phyloP scores from a whole-genome alignment of 2,329 filamentous ascomycete species.

The Coniella vitis region DNA sequence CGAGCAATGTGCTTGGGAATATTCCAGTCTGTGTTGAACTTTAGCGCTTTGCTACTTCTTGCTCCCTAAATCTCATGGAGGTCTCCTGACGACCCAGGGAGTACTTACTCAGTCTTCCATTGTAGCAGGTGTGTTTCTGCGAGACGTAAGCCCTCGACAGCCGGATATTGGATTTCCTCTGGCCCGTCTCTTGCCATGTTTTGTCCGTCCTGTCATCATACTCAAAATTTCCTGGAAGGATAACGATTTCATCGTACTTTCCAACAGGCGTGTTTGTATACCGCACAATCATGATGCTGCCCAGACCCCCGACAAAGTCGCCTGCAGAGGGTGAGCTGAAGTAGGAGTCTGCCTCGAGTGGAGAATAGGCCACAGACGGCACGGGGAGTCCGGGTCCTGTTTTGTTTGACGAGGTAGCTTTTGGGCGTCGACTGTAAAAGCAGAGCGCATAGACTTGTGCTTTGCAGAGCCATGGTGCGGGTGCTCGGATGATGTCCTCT shows the following conservation, averaged over 20 bases:
- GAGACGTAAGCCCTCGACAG: slow-evolving; percentile 51
- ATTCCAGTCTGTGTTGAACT: slow-evolving; percentile 44
- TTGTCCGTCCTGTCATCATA: slow-evolving; percentile 45
- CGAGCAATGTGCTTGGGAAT: slow-evolving; percentile 48
- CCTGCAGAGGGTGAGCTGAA: slow-evolving; percentile 31
- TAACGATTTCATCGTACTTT: slow-evolving; percentile 45
- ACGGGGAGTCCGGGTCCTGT: slow-evolving; percentile 16
- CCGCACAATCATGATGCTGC: slow-evolving; percentile 43
- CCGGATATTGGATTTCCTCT: slow-evolving; percentile 32
- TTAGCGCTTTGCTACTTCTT: not conserved
- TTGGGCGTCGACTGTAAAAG: slow-evolving; percentile 28
- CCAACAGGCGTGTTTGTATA: slow-evolving; percentile 46
- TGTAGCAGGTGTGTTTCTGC: slow-evolving; percentile 44
- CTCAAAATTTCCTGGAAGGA: slow-evolving; percentile 43
- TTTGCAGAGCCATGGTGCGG: slow-evolving; percentile 38
- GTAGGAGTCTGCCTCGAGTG: slow-evolving; percentile 36
- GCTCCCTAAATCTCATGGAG: not conserved
- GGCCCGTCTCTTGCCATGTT: slow-evolving; percentile 45
- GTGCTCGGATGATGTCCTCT: slow-evolving; percentile 13
- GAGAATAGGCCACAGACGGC: slow-evolving; percentile 34
- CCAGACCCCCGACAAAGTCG: slow-evolving; percentile 36
- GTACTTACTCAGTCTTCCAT: slow-evolving; percentile 41
- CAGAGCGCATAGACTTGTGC: slow-evolving; percentile 37
- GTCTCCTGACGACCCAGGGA: not conserved
- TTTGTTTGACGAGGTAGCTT: slow-evolving; percentile 22